Evolutionary conservation across 805 yeast species (phyloP), one percentile per base, ranked within the genome.

Genomic region (Saturnispora ahearnii): DNA sequence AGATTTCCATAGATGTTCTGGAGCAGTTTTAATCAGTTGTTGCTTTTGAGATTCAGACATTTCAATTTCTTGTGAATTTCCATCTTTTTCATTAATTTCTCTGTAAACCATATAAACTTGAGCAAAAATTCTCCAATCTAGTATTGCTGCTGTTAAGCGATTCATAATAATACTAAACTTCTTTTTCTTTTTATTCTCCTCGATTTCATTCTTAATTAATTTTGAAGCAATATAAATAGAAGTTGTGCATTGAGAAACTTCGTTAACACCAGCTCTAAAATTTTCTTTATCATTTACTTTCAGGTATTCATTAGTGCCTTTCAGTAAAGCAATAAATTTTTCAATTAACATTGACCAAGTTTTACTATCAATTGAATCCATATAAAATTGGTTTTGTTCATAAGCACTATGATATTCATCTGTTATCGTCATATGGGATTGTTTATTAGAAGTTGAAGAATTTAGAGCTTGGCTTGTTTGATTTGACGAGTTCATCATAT

Each of bases 81-180:
- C 40, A 5, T 15, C 10, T 21, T 6, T n/a, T 34, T 24, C 42
- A 10, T 7, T 42, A 5, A 31, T 38, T 37, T 48, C 46, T 13
- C 12, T 15, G 13, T 11, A 38, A 44, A 71, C 69, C 48, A 84
- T 68, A 60, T 78, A 84, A n/a, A 84, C 61, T 45, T 76, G 71
- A 8, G 87, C 84, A 59, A 81, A 81, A 50, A 83, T 76, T 51
- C 81, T 79, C 50, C 85, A 73, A 51, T 79, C 84, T 2, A 87
- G 76, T 51, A 80, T 72, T 1, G 82, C 69, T 8, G 73, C 65
- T 0, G 81, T 74, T 13, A 83, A 67, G 52, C 74, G 72, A 57
- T 73, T 78, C 55, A 84, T 62, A 36, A 77, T 65, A 48, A 70
- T 69, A 50, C 76, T 71, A 11, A 82, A 72, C 10, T 74, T 64